Evolutionary conservation across 2,329 filamentous ascomycete genomes (phyloP), one percentile per base, ranked within the genome.

Genomic region (Diaporthe velutina): DNA sequence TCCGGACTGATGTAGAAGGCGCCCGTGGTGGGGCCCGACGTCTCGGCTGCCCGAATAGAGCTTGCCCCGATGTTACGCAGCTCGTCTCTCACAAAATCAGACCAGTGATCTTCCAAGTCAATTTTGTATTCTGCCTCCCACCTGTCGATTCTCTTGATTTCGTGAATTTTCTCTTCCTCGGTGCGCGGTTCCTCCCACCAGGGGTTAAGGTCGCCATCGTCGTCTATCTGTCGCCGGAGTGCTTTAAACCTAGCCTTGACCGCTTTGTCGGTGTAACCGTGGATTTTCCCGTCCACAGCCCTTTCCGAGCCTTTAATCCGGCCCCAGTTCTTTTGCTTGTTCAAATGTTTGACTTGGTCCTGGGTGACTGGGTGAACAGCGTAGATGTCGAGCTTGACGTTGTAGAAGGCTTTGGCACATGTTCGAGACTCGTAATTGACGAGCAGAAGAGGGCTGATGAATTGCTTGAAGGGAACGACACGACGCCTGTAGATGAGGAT

Each of bases 361-460:
- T 42, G 5, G 1, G 8, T 25, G 3, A 54, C 33, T 3, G 12
- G 22, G 1, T 50, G 35, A n/a, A 50, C 25, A 13, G 50, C 40
- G 22, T 52, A 42, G 2, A 74, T n/a, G 42, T 74, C 33, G 33
- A 74, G 42, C 28, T 74, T 70, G 17, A 58, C 45, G 17, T 50
- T 13, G 33, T 74, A 74, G 54, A 70, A 70, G n/a, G 42, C 42
- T 12, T 38, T 48, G 7, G 72, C 72, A 12, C 54, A 70, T 4
- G 15, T 9, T 13, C 64, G 72, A n/a, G 64, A 61, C 64, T 70
- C 72, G 10, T 5, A 2, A 10, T 61, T 70, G 54, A 54, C 64
- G 6, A 48, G 30, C 1, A 74, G 42, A 1, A 74, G 64, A 0
- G 72, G 64, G 33, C 72, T 74, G 42, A 70, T 40, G 8, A 45